Evolutionary conservation across 495 filamentous ascomycete genomes (phyloP).

Genomic region (Niebla homalea): DNA sequence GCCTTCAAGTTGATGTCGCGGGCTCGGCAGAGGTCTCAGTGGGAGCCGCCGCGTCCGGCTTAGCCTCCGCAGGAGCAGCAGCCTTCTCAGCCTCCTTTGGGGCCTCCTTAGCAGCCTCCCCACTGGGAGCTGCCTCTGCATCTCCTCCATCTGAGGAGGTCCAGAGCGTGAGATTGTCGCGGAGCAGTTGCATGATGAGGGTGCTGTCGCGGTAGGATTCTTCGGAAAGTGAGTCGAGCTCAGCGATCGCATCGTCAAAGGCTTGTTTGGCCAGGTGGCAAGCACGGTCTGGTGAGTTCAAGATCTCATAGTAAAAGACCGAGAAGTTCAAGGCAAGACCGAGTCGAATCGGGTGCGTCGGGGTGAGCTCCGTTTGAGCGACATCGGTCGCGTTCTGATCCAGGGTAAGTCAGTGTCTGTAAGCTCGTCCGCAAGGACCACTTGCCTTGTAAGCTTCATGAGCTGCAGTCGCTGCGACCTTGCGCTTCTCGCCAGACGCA

Average conservation of each 20-base stretch:
- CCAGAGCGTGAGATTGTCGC: slow-evolving; percentile 99
- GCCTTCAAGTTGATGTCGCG: neutral
- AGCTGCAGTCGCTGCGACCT: slow-evolving; percentile 87
- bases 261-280: slow-evolving; percentile 99
- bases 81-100: slow-evolving; percentile 43
- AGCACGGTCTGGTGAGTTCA: slow-evolving; percentile 96
- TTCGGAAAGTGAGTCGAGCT: slow-evolving; percentile 96
- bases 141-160: slow-evolving; percentile 91
- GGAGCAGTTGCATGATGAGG: slow-evolving; percentile 99
- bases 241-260: slow-evolving; percentile 97
- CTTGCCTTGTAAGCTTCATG: slow-evolving; percentile 98
- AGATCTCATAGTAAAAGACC: slow-evolving; percentile 99
- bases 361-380: slow-evolving; percentile 90
- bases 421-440: neutral
- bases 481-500: slow-evolving; percentile 96
- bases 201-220: slow-evolving; percentile 99
- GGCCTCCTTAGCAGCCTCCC: slow-evolving; percentile 43
- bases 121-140: slow-evolving; percentile 44
- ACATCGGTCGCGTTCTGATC: slow-evolving; percentile 90
- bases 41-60: slow-evolving; percentile 26
- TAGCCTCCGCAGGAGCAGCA: slow-evolving; percentile 30
- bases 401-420: neutral
- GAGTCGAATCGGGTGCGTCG: slow-evolving; percentile 96
- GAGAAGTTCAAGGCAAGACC: slow-evolving; percentile 99
- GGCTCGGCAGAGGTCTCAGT: slow-evolving; percentile 9